phyloP scores from a whole-genome alignment of 2,329 filamentous ascomycete genomes.

The Triangularia verruculosa region DNA sequence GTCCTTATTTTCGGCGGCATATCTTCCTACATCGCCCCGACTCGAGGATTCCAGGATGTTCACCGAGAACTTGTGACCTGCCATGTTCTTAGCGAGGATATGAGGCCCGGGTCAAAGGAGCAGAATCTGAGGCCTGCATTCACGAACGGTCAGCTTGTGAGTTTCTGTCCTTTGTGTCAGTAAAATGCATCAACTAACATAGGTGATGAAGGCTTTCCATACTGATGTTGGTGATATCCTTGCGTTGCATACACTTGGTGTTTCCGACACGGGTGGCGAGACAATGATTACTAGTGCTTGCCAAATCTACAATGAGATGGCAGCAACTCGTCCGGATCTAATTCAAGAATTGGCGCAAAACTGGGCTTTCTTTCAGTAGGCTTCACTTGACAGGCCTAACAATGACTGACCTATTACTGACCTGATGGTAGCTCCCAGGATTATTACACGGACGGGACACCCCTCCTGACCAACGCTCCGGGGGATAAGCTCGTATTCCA shows the following conservation, averaged over 20 bases:
- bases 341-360: background rate
- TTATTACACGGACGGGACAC: background rate
- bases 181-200: no score
- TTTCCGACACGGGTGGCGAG: background rate
- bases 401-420: background rate
- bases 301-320: background rate
- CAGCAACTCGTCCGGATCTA: background rate
- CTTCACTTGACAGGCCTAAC: background rate
- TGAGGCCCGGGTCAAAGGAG: background rate
- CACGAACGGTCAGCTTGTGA: background rate
- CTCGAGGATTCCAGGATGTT: slow-evolving; percentile 60
- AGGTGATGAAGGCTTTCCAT: background rate
- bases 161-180: background rate
- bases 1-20: slow-evolving; percentile 63
- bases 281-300: background rate
- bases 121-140: background rate
- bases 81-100: background rate
- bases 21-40: slow-evolving; percentile 61
- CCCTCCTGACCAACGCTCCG: background rate
- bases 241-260: background rate
- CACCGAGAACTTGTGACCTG: slow-evolving; percentile 26
- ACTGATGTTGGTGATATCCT: background rate
- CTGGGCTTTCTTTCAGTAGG: background rate
- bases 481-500: background rate
- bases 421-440: background rate